Evolutionary conservation across 257 asterid species (phyloP).

Genomic region (Galeopsis tetrahit): DNA sequence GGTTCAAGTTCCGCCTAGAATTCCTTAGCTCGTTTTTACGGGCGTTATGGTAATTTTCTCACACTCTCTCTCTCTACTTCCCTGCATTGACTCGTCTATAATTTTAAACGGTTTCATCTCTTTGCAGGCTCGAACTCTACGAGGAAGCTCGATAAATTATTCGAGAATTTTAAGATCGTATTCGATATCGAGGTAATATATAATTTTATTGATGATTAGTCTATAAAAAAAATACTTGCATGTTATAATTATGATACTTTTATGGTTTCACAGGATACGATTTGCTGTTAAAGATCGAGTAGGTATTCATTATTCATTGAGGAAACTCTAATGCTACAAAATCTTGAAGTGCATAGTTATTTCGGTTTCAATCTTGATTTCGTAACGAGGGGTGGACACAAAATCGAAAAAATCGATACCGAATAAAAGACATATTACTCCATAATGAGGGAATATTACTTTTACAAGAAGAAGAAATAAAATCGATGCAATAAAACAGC

Average conservation of each 20-base stretch:
- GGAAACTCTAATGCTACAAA: constrained; percentile 29
- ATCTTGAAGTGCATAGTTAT: neutral
- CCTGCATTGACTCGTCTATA: neutral
- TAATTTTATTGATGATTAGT: neutral
- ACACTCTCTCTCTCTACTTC: neutral
- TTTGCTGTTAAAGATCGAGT: constrained; percentile 6
- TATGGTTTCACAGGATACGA: constrained; percentile 20
- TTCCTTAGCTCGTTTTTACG: neutral
- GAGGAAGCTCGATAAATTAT: constrained; percentile 7
- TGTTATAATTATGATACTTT: neutral
- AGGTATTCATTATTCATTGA: constrained; percentile 21
- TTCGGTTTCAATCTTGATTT: too few species aligned
- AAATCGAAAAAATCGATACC: too few species aligned
- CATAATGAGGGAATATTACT: too few species aligned
- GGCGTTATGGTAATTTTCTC: constrained; percentile 15
- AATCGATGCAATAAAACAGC: constrained; percentile 23
- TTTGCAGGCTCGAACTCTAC: constrained; percentile 32
- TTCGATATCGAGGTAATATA: neutral
- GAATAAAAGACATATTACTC: too few species aligned
- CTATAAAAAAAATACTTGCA: neutral
- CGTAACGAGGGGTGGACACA: too few species aligned
- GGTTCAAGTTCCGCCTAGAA: neutral
- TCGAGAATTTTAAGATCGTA: constrained; percentile 1
- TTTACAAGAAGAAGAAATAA: neutral
- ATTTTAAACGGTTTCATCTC: neutral